phyloP scores from a whole-genome alignment of 202 grass and related monocot genomes.

The Musa balbisiana region DNA sequence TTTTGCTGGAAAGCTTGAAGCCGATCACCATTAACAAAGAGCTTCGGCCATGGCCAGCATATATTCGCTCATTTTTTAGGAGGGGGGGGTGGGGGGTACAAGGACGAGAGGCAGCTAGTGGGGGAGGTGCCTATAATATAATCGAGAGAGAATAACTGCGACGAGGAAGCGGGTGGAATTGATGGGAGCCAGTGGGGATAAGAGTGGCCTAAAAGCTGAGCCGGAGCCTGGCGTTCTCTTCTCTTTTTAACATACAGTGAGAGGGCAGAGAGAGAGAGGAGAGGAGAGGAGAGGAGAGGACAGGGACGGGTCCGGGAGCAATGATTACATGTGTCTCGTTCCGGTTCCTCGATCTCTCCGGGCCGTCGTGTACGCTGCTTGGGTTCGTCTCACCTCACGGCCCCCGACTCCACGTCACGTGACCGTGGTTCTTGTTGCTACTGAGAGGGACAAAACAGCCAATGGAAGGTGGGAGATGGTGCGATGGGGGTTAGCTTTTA shows the following conservation, averaged over 20 bases:
- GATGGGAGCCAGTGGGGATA: neutral
- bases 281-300: neutral
- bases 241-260: neutral
- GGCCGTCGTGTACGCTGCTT: neutral
- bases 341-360: neutral
- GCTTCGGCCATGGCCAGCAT: neutral
- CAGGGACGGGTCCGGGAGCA: slow-evolving; percentile 2
- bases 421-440: neutral
- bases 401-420: neutral
- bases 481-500: neutral
- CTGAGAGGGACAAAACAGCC: no score
- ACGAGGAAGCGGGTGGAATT: neutral
- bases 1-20: slow-evolving; percentile 1
- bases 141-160: neutral
- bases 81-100: no score
- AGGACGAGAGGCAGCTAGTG: no score
- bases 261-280: neutral
- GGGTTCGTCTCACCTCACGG: no score
- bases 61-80: neutral
- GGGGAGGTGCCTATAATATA: no score
- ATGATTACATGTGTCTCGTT: neutral
- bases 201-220: slow-evolving; percentile 1
- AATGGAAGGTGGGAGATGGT: neutral
- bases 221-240: neutral
- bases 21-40: neutral